phyloP scores from a whole-genome alignment of 2,329 filamentous ascomycete genomes.

The Sclerotinia minor region DNA sequence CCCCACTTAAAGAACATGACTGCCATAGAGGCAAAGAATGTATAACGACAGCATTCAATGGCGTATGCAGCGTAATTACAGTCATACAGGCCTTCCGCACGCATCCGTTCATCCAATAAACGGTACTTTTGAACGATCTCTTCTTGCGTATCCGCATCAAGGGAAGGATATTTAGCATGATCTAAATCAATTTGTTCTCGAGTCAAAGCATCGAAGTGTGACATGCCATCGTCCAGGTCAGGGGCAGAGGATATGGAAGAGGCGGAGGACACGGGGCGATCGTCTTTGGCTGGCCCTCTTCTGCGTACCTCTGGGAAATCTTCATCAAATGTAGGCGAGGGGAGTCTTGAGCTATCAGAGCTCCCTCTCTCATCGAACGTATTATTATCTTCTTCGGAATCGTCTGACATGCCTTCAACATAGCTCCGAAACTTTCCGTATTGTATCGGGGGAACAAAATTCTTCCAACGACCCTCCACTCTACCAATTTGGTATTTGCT shows the following conservation, averaged over 20 bases:
- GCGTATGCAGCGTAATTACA: conserved; percentile 83
- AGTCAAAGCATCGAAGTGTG: conserved; percentile 72
- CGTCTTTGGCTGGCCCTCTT: conserved; percentile 29
- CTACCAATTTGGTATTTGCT: conserved; percentile 76
- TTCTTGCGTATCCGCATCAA: conserved; percentile 73
- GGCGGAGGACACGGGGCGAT: conserved; percentile 41
- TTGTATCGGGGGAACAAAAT: conserved; percentile 89
- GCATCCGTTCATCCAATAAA: conserved; percentile 69
- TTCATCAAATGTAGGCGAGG: conserved; percentile 42
- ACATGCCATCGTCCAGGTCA: conserved; percentile 53
- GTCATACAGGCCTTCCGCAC: conserved; percentile 73
- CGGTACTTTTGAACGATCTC: conserved; percentile 80
- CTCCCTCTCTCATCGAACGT: conserved; percentile 32
- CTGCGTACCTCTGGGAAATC: conserved; percentile 30
- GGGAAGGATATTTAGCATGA: conserved; percentile 74
- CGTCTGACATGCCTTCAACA: conserved; percentile 42
- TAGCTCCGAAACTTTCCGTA: conserved; percentile 72
- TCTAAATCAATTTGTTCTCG: conserved; percentile 75
- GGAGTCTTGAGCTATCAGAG: conserved; percentile 38
- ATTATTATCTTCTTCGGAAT: conserved; percentile 42
- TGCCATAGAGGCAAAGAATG: conserved; percentile 62
- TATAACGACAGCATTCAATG: conserved; percentile 72
- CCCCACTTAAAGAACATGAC: conserved; percentile 60
- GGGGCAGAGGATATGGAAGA: conserved; percentile 63
- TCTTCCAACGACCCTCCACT: conserved; percentile 78